Base-by-base conservation (phyloP, 495 filamentous ascomycete genomes). In the Amniculicola lignicola region DNA sequence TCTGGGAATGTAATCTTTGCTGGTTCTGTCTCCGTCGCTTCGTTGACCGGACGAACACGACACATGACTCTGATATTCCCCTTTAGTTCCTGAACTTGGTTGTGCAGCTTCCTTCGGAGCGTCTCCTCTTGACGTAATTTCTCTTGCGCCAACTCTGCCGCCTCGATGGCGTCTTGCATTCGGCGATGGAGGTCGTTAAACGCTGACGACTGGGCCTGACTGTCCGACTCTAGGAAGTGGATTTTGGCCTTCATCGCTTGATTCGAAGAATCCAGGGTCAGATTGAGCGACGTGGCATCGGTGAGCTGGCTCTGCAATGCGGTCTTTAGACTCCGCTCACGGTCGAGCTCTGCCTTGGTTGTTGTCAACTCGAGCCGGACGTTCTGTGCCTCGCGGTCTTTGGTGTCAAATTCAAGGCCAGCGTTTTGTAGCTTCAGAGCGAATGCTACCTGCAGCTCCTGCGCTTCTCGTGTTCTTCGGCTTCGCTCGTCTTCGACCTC, bases 31-130 rank as follows among this genome's bases (percentile, higher is more conserved):
- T 31, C 77, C 65, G 47, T 64, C n/a, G n/a, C n/a, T 59, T 68
- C 54, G 2, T 93, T 75, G 0, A 86, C 75, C 2, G 94, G 93
- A n/a, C 94, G 87, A 25, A 96, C 91, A 64, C 93, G 84, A 69
- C 91, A 96, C 79, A 97, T 97, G 33, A 99, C 93, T 9, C 93
- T 87, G 61, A 99, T 99, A 62, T 99, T 99, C 50, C 93, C 93
- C 70, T 96, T 96, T n/a, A 99, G 79, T 61, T 99, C 94, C 67
- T 97, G 91, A 29, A 97, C 90, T 69, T 95, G 91, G 67, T 97
- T 96, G 74, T 96, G 95, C 9, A 99, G 81, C 62, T 93, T 91
- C 31, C 94, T 83, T 23, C 93, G 81, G 19, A 95, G 73, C 1
- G 88, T 94, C 68, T 99, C 93, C 69, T 99, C 93, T 50, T 81